Evolutionary conservation across 805 yeast species (phyloP).

Genomic region (Tetrapisispora nanseiensis): DNA sequence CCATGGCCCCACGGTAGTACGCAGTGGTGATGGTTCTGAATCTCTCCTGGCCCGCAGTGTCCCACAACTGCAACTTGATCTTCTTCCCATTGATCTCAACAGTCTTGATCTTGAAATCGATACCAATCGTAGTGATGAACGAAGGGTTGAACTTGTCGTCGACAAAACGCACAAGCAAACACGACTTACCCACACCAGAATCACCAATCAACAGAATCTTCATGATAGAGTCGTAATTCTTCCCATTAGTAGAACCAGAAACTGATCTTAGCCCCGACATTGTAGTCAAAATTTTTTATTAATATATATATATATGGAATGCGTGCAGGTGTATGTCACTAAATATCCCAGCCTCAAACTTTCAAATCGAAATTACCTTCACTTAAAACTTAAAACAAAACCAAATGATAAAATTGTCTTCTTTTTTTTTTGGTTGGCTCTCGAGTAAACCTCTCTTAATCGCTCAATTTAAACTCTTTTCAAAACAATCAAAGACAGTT

Average conservation of each 20-base stretch:
- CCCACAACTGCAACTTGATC: slow-evolving; percentile 93
- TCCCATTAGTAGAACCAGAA: slow-evolving; percentile 22
- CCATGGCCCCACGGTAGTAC: slow-evolving; percentile 84
- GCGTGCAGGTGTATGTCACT: too few species aligned
- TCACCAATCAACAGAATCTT: slow-evolving; percentile 90
- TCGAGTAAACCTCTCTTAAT: too few species aligned
- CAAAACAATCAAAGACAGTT: too few species aligned
- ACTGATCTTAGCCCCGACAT: slow-evolving; percentile 28
- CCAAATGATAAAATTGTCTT: too few species aligned
- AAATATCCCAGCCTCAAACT: too few species aligned
- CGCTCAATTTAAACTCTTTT: too few species aligned
- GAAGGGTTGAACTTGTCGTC: slow-evolving; percentile 95
- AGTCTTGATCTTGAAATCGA: slow-evolving; percentile 94
- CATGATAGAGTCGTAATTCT: slow-evolving; percentile 72
- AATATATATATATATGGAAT: neutral
- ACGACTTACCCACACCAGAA: slow-evolving; percentile 84
- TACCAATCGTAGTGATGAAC: slow-evolving; percentile 95
- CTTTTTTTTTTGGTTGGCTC: neutral
- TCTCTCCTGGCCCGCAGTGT: slow-evolving; percentile 95
- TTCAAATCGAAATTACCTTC: too few species aligned
- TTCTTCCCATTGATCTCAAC: slow-evolving; percentile 88
- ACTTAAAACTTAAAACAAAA: too few species aligned
- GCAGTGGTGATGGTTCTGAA: slow-evolving; percentile 93
- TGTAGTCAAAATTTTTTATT: neutral
- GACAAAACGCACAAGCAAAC: slow-evolving; percentile 83